A percentile compares a stretch with the other conserved stretches of the same genome.
phyloP scores from a whole-genome alignment of 495 filamentous ascomycete species.

The Emericellopsis terricola region DNA sequence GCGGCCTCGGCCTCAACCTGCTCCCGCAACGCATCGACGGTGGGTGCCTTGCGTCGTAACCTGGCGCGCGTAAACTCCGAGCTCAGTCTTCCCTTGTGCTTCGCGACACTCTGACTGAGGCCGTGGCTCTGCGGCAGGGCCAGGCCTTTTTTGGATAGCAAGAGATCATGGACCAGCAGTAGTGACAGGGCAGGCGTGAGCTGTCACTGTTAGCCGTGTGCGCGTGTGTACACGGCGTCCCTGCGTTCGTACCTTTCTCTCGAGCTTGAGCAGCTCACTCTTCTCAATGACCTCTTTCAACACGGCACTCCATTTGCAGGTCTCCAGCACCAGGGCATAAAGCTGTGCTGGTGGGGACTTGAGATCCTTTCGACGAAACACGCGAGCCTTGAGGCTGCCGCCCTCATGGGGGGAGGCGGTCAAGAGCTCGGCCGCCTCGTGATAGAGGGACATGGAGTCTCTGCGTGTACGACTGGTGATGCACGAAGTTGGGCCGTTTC shows the following conservation, averaged over 20 bases:
- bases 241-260: constrained; percentile 53
- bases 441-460: constrained; percentile 73
- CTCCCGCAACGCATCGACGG: constrained; percentile 42
- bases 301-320: constrained; percentile 75
- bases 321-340: constrained; percentile 70
- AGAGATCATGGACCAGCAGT: constrained; percentile 70
- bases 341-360: constrained; percentile 67
- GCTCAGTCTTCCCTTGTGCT: constrained; percentile 62
- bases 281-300: constrained; percentile 74
- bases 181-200: constrained; percentile 65
- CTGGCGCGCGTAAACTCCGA: constrained; percentile 71
- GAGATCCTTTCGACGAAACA: constrained; percentile 50
- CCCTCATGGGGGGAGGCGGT: constrained; percentile 37
- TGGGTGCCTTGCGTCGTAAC: constrained; percentile 46
- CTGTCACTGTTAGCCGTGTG: constrained; percentile 24
- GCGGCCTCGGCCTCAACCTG: constrained; percentile 26
- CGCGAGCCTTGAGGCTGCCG: constrained; percentile 65
- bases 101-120: constrained; percentile 50
- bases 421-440: constrained; percentile 67
- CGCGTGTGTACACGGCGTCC: no score
- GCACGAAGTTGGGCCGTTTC: neutral
- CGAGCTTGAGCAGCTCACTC: constrained; percentile 46
- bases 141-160: constrained; percentile 66
- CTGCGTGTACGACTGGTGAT: neutral
- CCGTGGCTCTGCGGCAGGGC: constrained; percentile 60